Evolutionary conservation across 306 rosid genomes (phyloP).

Genomic region (Prunus armeniaca): DNA sequence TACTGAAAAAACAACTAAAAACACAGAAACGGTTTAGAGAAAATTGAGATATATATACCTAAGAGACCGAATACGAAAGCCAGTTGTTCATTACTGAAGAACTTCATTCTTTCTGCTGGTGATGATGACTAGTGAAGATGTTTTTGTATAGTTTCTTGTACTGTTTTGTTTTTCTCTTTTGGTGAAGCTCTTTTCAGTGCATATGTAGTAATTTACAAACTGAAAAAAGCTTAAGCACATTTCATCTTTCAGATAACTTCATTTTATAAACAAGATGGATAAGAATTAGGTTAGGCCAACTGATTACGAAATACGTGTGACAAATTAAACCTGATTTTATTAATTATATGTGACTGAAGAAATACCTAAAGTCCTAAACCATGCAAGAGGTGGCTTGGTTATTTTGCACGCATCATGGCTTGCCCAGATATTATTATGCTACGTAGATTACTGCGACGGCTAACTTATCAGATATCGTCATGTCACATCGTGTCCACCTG

Average conservation of each 20-base stretch:
- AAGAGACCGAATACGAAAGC: conserved; percentile 56
- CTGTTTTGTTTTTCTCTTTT: neutral
- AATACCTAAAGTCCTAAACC: neutral
- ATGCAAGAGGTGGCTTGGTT: neutral
- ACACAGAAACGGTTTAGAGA: neutral
- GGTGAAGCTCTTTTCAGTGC: neutral
- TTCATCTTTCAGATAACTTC: neutral
- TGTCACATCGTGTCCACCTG: neutral
- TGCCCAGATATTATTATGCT: neutral
- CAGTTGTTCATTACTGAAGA: conserved; percentile 34
- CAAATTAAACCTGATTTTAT: neutral
- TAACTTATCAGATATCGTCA: neutral
- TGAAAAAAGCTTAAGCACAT: neutral
- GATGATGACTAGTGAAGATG: neutral
- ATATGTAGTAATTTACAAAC: neutral
- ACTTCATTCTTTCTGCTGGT: conserved; percentile 3
- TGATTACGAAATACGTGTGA: neutral
- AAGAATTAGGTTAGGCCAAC: neutral
- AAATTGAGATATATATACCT: conserved; percentile 29
- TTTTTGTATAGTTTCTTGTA: neutral
- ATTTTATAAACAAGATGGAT: neutral
- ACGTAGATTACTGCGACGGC: neutral
- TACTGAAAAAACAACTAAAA: neutral
- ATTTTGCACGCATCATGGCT: neutral
- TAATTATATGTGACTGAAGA: neutral